Conservation (phyloP, 495 filamentous ascomycete genomes). For the Aspergillus saccharolyticus region DNA sequence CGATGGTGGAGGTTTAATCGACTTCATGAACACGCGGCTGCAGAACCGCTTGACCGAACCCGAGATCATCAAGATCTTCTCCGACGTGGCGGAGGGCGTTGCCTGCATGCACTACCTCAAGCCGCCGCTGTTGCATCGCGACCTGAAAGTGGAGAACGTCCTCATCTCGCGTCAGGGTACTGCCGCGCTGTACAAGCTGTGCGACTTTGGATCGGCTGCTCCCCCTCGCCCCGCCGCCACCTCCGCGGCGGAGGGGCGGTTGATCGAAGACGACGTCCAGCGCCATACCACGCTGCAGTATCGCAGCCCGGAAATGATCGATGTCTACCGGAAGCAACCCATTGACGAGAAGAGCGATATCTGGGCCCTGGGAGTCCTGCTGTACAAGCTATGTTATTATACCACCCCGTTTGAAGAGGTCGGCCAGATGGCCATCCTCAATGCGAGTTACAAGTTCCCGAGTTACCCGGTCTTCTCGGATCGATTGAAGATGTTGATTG, state of each 20-base stretch:
- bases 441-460: constrained; percentile 92
- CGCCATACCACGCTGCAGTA: constrained; percentile 97
- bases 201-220: constrained; percentile 94
- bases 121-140: constrained; percentile 86
- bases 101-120: constrained; percentile 99
- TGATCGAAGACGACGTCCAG: constrained; percentile 96
- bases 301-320: constrained; percentile 96
- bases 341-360: constrained; percentile 99
- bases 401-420: constrained; percentile 98
- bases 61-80: constrained; percentile 94
- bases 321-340: constrained; percentile 91
- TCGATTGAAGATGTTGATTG: constrained; percentile 82
- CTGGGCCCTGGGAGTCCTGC: constrained; percentile 90
- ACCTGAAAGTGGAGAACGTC: constrained; percentile 97
- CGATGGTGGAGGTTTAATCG: constrained; percentile 82
- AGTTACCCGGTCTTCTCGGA: constrained; percentile 84
- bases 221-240: constrained; percentile 77
- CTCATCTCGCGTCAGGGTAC: constrained; percentile 67
- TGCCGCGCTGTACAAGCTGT: constrained; percentile 78
- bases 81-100: constrained; percentile 90
- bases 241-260: constrained; percentile 75
- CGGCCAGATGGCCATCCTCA: constrained; percentile 96
- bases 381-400: constrained; percentile 99
- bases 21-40: constrained; percentile 98
- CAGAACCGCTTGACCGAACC: constrained; percentile 96